Base-by-base conservation (phyloP, 352 stramenopile species). In the Thalassiosira allenii region DNA sequence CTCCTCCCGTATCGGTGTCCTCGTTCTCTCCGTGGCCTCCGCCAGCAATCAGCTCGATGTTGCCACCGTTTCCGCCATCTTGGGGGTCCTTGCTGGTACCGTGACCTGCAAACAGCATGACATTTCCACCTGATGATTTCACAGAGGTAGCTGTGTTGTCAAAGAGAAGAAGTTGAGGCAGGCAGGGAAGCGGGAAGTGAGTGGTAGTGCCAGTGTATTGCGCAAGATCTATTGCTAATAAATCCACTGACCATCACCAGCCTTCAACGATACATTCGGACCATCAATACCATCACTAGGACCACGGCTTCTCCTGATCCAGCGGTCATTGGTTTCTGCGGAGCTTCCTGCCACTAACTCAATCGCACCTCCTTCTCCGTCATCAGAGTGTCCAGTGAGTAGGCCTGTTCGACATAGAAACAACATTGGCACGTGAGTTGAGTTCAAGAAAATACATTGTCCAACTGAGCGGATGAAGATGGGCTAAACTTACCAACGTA, bases 21-120 rank as follows among this genome's bases (percentile, higher is more conserved):
- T 66, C 64, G 49, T 84, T 84, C 3, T 43, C n/a, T n/a, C 76
- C 76, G 44, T 58, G 33, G 12, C 59, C 76, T 34, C 17, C 23
- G 12, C 79, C 79, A 61, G 59, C 72, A 52, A 58, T 54, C 81
- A 93, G 40, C 84, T 92, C 40, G 76, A 93, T 47, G 94, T 29
- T 30, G 27, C 92, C 22, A 93, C 81, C 12, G 37, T 69, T 69
- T 5, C 76, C 76, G n/a, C 76, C 76, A 57, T 72, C 62, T 8
- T 30, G 57, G 8, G 5, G 14, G 41, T 75, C 37, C 32, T 66
- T 37, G 49, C 17, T 73, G 41, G 37, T 75, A 2, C 73, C 73
- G 34, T 76, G 62, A 8, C 73, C 69, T 25, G 52, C 76, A 68
- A 72, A 77, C 9, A 84, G 62, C 29, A 43, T 78, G 22, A 78